Evolutionary conservation across 495 filamentous ascomycete species (phyloP), one percentile per base, ranked within the genome.

Genomic region (Parathielavia appendiculata): DNA sequence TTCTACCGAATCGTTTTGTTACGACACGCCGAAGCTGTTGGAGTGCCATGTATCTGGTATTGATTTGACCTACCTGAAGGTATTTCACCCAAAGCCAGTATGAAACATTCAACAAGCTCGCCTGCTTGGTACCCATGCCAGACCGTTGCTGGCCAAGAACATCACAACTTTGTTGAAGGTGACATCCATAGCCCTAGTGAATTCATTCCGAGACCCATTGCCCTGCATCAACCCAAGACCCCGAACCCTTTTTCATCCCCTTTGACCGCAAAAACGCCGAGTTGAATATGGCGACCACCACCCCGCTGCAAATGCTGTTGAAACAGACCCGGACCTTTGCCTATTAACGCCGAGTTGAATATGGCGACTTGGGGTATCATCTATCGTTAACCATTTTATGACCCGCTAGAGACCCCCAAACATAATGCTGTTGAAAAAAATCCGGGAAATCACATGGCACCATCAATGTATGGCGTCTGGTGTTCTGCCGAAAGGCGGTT

Each of bases 391-490:
- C 64, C 63, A 49, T 61, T 61, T 65, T 65, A 51, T 52, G 64
- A 66, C 58, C 68, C 68, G 64, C 63, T 63, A 64, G 61, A 66
- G 48, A 56, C 66, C 66, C 68, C 52, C 66, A 56, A 63, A 66
- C n/a, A 68, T 68, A 61, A 71, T 69, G 66, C 64, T 71, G 68
- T 71, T 71, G 68, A 71, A 71, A 67, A 69, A 71, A 69, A 67
- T 59, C 66, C 66, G 62, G 66, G 63, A 40, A 60, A 61, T 58
- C 54, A 61, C 45, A 53, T 32, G 54, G 50, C 60, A 61, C 23
- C 64, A 59, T 57, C 46, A 39, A 55, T 0, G 22, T 19, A 54
- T 54, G 51, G 56, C 61, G 51, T 46, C 38, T 46, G 43, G 38
- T 56, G 47, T 16, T 44, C 47, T 51, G 46, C 26, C 22, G 44